Evolutionary conservation across 2,329 filamentous ascomycete species (phyloP), one percentile per base, ranked within the genome.

Genomic region (Aureobasidium sp.): DNA sequence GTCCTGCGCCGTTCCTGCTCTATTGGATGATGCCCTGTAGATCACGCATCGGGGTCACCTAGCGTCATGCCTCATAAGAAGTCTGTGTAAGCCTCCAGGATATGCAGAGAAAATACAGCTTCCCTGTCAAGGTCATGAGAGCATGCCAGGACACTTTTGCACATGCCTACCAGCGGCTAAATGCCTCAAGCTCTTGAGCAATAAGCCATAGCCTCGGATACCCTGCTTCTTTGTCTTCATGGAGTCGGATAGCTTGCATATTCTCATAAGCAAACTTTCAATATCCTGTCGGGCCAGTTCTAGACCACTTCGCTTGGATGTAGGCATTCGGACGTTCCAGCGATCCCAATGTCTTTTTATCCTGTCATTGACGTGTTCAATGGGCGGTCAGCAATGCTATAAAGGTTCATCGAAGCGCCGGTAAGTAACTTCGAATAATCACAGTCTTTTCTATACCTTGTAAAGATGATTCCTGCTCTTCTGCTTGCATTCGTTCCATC

Each of bases 401-500:
- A 57, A 57, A 57, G 41, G 11, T n/a, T 15, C 14, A n/a, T 29
- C 6, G 37, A 57, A 44, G 25, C 37, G 15, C 39, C 36, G 29
- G 27, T 57, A 17, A 36, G 41, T 45, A 20, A 17, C 8, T 5
- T 22, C 25, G 45, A 44, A 25, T 1, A 44, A 20, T 17, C 20
- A 25, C n/a, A 27, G 4, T 8, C n/a, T 57, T 45, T 2, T 31
- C 9, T n/a, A 27, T 37, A 20, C 5, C 11, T 15, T 25, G 17
- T 17, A 29, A 48, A 48, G 42, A 59, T 59, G 56, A 59, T 48
- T 5, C 41, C 56, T 22, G 25, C 41, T 44, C 56, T 59, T 31
- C 15, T 65, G 25, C 44, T 59, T 48, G 42, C 56, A 27, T 64
- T 66, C 27, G 59, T 64, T 62, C 62, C 65, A 39, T 62, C 61